Evolutionary conservation across 2,329 filamentous ascomycete genomes (phyloP).

Genomic region (Colletotrichum sp.): DNA sequence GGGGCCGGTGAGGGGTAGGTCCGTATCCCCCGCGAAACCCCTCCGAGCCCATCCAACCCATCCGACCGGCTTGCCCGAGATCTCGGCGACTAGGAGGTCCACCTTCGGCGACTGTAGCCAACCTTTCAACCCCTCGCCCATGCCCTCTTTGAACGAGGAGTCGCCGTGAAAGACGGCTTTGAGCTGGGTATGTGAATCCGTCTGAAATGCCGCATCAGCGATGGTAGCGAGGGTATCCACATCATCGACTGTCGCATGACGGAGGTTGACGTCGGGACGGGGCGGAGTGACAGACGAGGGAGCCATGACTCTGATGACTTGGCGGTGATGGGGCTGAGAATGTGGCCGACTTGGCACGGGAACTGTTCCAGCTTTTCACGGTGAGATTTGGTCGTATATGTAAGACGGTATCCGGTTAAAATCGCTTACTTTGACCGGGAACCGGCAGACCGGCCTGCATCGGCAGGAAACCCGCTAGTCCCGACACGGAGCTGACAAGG

Average conservation of each 20-base stretch:
- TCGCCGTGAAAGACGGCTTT: constrained; percentile 33
- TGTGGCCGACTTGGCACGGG: neutral
- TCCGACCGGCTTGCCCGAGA: constrained; percentile 31
- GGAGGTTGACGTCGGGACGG: neutral
- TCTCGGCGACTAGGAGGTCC: constrained; percentile 37
- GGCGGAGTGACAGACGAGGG: neutral
- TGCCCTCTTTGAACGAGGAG: constrained; percentile 29
- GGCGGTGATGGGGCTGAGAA: neutral
- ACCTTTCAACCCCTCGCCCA: constrained; percentile 20
- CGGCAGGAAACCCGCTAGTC: neutral
- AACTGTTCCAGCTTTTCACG: neutral
- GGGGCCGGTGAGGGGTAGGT: constrained; percentile 24
- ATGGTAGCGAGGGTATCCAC: constrained; percentile 32
- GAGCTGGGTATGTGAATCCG: constrained; percentile 36
- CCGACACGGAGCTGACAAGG: neutral
- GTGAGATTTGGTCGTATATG: neutral
- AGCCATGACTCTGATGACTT: neutral
- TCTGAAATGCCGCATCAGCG: constrained; percentile 34
- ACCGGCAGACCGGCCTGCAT: neutral
- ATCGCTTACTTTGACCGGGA: neutral
- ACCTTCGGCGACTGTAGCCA: constrained; percentile 28
- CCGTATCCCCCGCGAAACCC: constrained; percentile 26
- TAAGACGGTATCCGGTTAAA: neutral
- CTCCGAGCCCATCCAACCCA: constrained; percentile 38
- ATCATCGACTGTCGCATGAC: constrained; percentile 25